Evolutionary conservation across 1,284 basidiomycete species (phyloP).

Genomic region (Leccinum fallax): DNA sequence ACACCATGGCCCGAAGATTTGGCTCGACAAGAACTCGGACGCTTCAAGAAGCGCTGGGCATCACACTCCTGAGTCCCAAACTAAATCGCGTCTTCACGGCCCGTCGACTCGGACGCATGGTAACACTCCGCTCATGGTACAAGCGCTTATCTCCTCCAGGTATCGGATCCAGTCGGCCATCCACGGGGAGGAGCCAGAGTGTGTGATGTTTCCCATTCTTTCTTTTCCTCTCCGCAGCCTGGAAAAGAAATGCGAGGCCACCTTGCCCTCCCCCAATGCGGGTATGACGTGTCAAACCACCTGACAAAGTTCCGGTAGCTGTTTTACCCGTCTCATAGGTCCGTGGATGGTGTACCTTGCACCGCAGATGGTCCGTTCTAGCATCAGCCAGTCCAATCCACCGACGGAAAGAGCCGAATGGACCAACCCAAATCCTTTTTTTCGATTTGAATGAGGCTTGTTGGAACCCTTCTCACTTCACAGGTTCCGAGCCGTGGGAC

Average conservation of each 20-base stretch:
- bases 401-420: not conserved
- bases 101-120: not conserved
- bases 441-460: not conserved
- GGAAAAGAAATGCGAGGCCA: slow-evolving; percentile 8
- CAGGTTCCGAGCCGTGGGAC: slow-evolving; percentile 2
- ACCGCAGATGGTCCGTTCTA: slow-evolving; percentile 6
- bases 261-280: not conserved
- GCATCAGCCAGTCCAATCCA: slow-evolving; percentile 3
- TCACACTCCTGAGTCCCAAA: slow-evolving; percentile 3
- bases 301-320: slow-evolving; percentile 1
- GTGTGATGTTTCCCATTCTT: not conserved
- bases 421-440: not conserved
- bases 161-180: slow-evolving; percentile 5
- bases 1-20: slow-evolving; percentile 8
- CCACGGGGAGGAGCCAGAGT: not conserved
- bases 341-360: slow-evolving; percentile 7
- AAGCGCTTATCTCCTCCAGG: slow-evolving; percentile 15
- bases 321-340: not conserved
- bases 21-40: slow-evolving; percentile 11
- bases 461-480: not conserved
- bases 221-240: not conserved
- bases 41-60: slow-evolving; percentile 17
- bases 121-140: not conserved
- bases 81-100: slow-evolving; percentile 15
- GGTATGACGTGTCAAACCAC: slow-evolving; percentile 1